Conservation (phyloP, 176 grass and related monocot genomes). For the Canna indica region DNA sequence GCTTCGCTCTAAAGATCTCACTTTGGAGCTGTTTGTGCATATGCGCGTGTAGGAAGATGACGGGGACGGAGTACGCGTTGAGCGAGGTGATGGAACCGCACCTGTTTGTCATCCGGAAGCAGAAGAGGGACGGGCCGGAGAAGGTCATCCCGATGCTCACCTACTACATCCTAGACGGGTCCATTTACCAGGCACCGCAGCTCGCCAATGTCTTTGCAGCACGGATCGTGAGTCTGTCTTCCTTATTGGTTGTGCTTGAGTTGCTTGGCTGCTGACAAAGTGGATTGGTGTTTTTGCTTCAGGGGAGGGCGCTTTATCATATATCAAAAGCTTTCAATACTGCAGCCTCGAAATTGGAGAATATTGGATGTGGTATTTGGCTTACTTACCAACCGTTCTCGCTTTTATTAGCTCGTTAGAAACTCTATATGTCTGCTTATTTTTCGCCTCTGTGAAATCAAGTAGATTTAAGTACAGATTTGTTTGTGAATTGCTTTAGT, state of each 20-base stretch:
- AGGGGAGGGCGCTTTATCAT: conserved; percentile 86
- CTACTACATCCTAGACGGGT: conserved; percentile 94
- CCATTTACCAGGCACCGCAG: conserved; percentile 98
- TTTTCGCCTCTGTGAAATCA: no score
- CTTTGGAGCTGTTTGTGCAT: neutral
- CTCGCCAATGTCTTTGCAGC: conserved; percentile 86
- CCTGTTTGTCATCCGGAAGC: conserved; percentile 90
- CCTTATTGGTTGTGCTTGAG: neutral
- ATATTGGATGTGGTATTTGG: conserved; percentile 42
- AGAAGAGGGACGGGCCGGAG: conserved; percentile 73
- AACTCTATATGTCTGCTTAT: no score
- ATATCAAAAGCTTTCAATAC: conserved; percentile 80
- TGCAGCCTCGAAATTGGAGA: conserved; percentile 72
- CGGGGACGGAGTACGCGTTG: conserved; percentile 72
- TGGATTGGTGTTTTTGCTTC: conserved; percentile 13
- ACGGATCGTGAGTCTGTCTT: conserved; percentile 52
- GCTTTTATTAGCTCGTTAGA: no score
- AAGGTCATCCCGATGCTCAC: conserved; percentile 54
- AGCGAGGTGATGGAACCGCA: conserved; percentile 96
- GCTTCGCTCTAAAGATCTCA: neutral
- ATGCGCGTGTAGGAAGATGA: conserved; percentile 69
- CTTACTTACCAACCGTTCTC: neutral
- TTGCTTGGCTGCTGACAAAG: neutral
- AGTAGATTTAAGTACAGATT: no score
- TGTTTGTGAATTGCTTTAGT: no score